Evolutionary conservation across 192 early-diverging fungal genomes (phyloP), one percentile per base, ranked within the genome.

Genomic region (Linnemannia exigua): DNA sequence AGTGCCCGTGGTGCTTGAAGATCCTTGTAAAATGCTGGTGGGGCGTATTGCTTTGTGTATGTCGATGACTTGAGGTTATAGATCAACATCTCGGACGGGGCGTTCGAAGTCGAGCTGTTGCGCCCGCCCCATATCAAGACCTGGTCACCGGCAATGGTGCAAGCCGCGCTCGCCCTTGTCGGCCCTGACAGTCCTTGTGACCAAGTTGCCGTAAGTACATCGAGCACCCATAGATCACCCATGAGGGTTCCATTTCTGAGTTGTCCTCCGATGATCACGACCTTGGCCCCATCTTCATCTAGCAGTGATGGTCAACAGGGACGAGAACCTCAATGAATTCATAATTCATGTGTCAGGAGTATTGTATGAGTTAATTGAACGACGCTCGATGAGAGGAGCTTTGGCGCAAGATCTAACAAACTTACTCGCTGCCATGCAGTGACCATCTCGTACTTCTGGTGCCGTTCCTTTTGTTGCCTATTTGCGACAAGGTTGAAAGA

Each of bases 351-450:
- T 8, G 2, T 61, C 25, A 2, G 8, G 25, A 61, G 1, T 28
- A 61, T 2, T 22, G 51, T 19, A 0, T 52, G 51, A 0, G 51
- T 22, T 52, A 22, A 5, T 8, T 15, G 35, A 67, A 31, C 31
- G 25, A 67, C 7, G 20, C 15, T 7, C 6, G 25, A 35, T 33
- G 16, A 28, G 1, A 35, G 9, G 25, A 9, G 28, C 35, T 31
- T 9, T 31, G 28, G 1, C 20, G 25, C 22, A 67, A 33, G 63
- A 44, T 5, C 8, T 31, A 11, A 17, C 17, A 2, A 7, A 41
- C 67, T 41, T 41, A 69, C 67, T 38, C 15, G 38, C 22, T 9
- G 33, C 19, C 67, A 69, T 69, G 67, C 67, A 69, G 37, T 69
- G 37, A 12, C 33, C 67, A 35, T 14, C 38, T 38, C 67, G 35